A percentile compares a stretch with the other conserved stretches of the same genome.
These are phyloP conservation scores for Isabelozyma gotoi DNA, from an alignment of 805 yeast genomes.

Conservation along the genomic window DNA sequence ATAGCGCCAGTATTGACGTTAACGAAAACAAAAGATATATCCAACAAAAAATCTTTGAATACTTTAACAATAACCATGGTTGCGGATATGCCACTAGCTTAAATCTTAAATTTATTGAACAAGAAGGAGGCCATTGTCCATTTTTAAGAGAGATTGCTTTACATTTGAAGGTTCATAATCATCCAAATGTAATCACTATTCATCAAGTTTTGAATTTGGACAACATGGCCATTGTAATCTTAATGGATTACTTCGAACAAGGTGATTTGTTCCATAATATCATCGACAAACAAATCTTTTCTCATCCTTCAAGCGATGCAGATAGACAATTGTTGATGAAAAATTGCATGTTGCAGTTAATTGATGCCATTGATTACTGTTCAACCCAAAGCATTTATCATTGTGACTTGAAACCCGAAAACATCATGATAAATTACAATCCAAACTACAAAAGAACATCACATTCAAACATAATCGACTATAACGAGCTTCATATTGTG, in stretches of 20 bases:
- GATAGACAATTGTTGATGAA: slow-evolving; percentile 49
- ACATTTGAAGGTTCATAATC: slow-evolving; percentile 73
- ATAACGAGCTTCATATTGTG: slow-evolving; percentile 53
- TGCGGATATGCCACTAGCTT: slow-evolving; percentile 9
- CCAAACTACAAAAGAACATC: slow-evolving; percentile 19
- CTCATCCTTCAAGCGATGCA: slow-evolving; percentile 50
- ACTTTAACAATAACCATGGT: slow-evolving; percentile 12
- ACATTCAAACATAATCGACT: slow-evolving; percentile 24
- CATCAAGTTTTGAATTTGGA: slow-evolving; percentile 68
- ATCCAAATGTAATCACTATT: slow-evolving; percentile 75
- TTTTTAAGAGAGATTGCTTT: slow-evolving; percentile 67
- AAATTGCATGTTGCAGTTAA: slow-evolving; percentile 40
- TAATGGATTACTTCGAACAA: slow-evolving; percentile 83
- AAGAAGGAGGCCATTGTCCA: slow-evolving; percentile 24
- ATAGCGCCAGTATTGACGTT: slow-evolving; percentile 26
- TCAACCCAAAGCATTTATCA: slow-evolving; percentile 32
- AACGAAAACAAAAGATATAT: slow-evolving; percentile 28
- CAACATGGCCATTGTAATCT: slow-evolving; percentile 55
- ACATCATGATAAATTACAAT: slow-evolving; percentile 37
- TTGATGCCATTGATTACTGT: slow-evolving; percentile 37
- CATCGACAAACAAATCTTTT: slow-evolving; percentile 68
- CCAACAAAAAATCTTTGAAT: slow-evolving; percentile 21
- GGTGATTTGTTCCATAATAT: slow-evolving; percentile 88
- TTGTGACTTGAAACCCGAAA: slow-evolving; percentile 45
- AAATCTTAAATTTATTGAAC: slow-evolving; percentile 22